Evolutionary conservation across 768 basidiomycete genomes (phyloP).

Genomic region (Harrya chromipes): DNA sequence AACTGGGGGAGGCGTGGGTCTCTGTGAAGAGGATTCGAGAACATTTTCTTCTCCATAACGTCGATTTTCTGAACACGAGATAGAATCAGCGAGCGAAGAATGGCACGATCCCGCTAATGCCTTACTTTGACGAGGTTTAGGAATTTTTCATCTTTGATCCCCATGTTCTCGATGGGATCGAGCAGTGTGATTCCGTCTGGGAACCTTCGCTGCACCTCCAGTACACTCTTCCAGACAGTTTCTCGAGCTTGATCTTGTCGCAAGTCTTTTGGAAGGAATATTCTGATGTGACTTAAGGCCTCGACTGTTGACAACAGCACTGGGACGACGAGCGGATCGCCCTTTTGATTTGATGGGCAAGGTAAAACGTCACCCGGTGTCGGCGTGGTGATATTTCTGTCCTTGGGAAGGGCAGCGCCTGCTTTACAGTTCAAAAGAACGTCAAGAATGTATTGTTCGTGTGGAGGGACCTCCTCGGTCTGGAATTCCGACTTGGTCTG

Average conservation of each 20-base stretch:
- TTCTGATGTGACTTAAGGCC: conserved; percentile 79
- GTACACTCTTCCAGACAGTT: conserved; percentile 84
- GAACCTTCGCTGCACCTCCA: conserved; percentile 89
- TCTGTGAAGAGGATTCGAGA: conserved; percentile 71
- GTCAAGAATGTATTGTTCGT: conserved; percentile 91
- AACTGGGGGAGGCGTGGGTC: conserved; percentile 76
- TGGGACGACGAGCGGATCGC: conserved; percentile 82
- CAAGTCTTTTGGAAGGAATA: conserved; percentile 88
- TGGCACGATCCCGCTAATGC: not conserved
- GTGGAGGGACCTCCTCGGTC: conserved; percentile 70
- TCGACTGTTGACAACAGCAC: conserved; percentile 86
- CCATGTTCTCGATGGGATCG: conserved; percentile 94
- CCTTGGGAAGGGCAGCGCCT: conserved; percentile 59
- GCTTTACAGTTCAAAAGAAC: conserved; percentile 80
- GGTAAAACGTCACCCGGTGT: conserved; percentile 74
- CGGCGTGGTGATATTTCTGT: conserved; percentile 49
- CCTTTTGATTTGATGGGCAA: conserved; percentile 67
- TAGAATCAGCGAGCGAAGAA: not conserved
- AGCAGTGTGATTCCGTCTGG: conserved; percentile 83
- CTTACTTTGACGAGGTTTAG: conserved; percentile 76
- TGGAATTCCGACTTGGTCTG: conserved; percentile 66
- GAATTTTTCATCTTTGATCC: conserved; percentile 93
- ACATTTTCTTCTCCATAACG: conserved; percentile 83
- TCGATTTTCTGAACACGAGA: conserved; percentile 72
- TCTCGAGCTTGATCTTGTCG: conserved; percentile 72